Evolutionary conservation across 2,329 filamentous ascomycete genomes (phyloP), one percentile per base, ranked within the genome.

Genomic region (Xylariomycetidae sp.): DNA sequence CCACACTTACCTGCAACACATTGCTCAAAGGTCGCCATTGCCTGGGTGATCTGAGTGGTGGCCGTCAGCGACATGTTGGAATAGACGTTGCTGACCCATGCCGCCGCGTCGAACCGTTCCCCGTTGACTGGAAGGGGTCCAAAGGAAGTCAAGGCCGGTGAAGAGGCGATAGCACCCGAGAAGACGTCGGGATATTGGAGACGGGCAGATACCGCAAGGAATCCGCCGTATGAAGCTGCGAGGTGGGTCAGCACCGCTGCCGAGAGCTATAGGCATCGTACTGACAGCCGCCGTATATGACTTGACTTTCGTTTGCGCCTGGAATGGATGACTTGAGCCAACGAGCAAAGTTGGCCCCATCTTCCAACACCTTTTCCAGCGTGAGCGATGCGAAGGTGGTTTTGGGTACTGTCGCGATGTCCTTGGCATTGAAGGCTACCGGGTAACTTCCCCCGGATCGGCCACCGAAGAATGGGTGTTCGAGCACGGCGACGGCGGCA

Each of bases 381-480:
- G 44, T 43, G 18, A 45, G 20, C 4, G 34, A 35, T 10, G 17
- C 25, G 5, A 40, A 32, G 2, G 30, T 30, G 12, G 25, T 31
- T 4, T 28, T 34, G n/a, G 10, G n/a, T n/a, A 8, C 25, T 9
- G 10, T 13, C 18, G 42, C 37, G 6, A 32, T 24, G 15, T 42
- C 41, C 35, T 19, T 23, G 3, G 35, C 37, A n/a, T 37, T 19
- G n/a, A 33, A 39, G 19, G 29, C 32, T 7, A 28, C n/a, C 18
- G 44, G 39, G 17, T 43, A 43, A 28, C 42, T 43, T 6, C 37
- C 38, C 20, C 33, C 31, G 7, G n/a, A 20, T 2, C 24, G 15
- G 23, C 38, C 38, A 24, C 39, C 39, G n/a, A 47, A 47, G 34
- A 36, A 47, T 13, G 42, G 37, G 19, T 47, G 44, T 24, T 47